Evolutionary conservation across 129 eudicot species (phyloP), one percentile per base, ranked within the genome.

Genomic region (Pittosporum tobira): DNA sequence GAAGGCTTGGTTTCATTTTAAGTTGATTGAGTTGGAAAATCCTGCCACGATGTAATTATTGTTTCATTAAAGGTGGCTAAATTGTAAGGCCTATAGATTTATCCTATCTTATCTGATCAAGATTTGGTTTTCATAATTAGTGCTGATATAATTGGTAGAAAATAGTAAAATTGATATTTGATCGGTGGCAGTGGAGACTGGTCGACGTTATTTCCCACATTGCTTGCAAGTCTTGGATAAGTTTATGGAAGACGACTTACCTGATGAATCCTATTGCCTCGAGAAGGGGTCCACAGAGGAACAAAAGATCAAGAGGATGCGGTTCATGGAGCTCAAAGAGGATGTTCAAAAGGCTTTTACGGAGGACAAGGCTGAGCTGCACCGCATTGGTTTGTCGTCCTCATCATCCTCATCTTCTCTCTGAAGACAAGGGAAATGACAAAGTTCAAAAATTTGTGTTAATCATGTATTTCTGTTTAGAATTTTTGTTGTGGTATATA

Each of bases 131-230:
- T 8, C 40, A 34, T 34, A 34, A 34, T 5, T 34, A 34, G 7
- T 12, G 10, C 10, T 34, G 2, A 6, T 34, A 34, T 34, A 12
- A 6, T 34, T 2, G 30, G n/a, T 18, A 31, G 16, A 56, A 9
- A 45, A 0, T 6, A 13, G 0, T 15, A 54, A 29, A 12, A 29
- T 10, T 12, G 23, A n/a, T 48, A 18, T 62, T n/a, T 63, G 24
- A 16, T 47, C 66, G 56, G 22, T 53, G 51, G 43, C 76, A 87
- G 96, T 87, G 73, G 94, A 78, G 59, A 72, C 77, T 11, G 96
- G 94, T 6, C 67, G 84, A 36, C 83, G 96, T 6, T 87, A 75
- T 60, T 87, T 87, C 76, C 96, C 96, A 19, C 74, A 80, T 60
- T 83, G 94, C 78, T 83, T 94, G 6, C 77, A 70, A 70, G 83